Evolutionary conservation across 1,284 basidiomycete genomes (phyloP), one percentile per base, ranked within the genome.

Genomic region (Macrocystidia cucumis): DNA sequence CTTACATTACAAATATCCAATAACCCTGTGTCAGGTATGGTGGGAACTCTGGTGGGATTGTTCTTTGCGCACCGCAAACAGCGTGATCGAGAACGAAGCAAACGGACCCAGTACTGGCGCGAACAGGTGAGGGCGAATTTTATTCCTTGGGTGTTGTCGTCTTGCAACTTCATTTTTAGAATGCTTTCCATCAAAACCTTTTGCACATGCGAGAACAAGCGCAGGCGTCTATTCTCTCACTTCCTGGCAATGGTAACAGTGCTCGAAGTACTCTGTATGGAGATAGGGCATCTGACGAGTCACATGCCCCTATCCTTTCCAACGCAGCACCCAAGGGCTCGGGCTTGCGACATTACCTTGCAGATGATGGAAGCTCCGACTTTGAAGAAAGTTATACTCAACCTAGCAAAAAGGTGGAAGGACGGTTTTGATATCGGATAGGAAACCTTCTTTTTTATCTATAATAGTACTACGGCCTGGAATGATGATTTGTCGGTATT

Each of bases 51-150:
- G 30, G 57, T 73, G 27, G 68, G 69, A 4, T 63, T 91, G 22
- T 88, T 77, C 62, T 65, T 79, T 47, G 46, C 84, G 8, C 89
- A 91, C 51, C 62, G 74, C 18, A 74, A 74, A 42, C 71, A 81
- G 43, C 75, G 87, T 48, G 78, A 80, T 34, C 60, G 66, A 42
- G 86, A 90, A 51, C 78, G 84, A 34, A 78, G 85, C 60, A 86
- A 82, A 58, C 78, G 88, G 45, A 62, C 79, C 34, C 82, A 89
- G 49, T 91, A 91, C 59, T 91, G 88, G 80, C 78, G 80, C 46
- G 88, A 91, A 63, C 86, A 88, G 69, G 82, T 80, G 44, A 38
- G 60, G 40, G 4, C n/a, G n/a, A n/a, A n/a, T 14, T 14, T 1
- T 21, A 16, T 12, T 14, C 4, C 3, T 17, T 26, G 27, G n/a